These are phyloP conservation scores for Magnolia sinica DNA, from an alignment of 164 flowering plant genomes.

Conservation along the genomic window DNA sequence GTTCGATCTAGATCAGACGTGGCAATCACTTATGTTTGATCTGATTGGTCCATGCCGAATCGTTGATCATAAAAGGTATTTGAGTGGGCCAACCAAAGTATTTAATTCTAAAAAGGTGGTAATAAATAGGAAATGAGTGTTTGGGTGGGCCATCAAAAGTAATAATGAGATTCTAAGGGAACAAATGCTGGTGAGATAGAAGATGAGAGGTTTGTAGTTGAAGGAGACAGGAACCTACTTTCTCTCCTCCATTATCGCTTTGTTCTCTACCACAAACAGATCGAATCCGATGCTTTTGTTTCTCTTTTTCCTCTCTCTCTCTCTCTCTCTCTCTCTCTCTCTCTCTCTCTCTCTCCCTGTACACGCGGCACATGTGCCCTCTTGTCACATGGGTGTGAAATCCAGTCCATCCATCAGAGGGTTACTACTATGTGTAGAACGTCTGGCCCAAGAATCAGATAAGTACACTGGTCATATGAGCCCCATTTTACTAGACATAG, in stretches of 20 bases:
- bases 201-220: neutral
- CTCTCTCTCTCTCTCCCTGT: no score
- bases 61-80: neutral
- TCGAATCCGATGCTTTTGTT: constrained; percentile 11
- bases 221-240: constrained; percentile 18
- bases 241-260: constrained; percentile 3
- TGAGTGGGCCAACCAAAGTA: neutral
- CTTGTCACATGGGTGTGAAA: no score
- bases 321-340: neutral
- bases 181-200: neutral
- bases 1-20: no score
- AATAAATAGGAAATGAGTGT: neutral
- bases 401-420: no score
- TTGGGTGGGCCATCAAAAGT: neutral
- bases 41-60: neutral
- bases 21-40: no score
- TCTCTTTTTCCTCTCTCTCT: neutral
- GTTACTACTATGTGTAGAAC: no score
- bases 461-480: neutral
- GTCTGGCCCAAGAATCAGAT: no score
- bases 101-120: neutral
- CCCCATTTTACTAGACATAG: no score
- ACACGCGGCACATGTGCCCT: no score
- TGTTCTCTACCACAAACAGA: constrained; percentile 2
- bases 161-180: neutral